Percentiles rank a stretch among this genome's conserved stretches.
Evolutionary conservation across 768 basidiomycete genomes (phyloP).

Genomic region (Gyrodon lividus): DNA sequence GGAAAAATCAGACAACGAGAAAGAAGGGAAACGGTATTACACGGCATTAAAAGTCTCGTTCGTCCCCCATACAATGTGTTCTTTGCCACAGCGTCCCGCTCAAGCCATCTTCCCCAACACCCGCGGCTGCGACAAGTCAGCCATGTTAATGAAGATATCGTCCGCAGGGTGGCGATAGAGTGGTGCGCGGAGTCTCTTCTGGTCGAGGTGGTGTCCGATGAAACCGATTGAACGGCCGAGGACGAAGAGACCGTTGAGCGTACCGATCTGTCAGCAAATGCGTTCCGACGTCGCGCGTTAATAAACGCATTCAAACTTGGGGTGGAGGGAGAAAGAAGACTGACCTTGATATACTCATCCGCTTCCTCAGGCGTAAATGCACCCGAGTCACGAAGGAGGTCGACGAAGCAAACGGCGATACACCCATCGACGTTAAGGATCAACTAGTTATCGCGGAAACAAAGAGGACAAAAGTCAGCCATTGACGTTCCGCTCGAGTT

Average conservation of each 20-base stretch:
- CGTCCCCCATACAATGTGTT: background rate
- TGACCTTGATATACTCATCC: conserved; percentile 89
- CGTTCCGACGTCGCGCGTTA: conserved; percentile 1
- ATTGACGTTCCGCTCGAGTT: too few relatives aligned
- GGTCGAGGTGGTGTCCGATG: conserved; percentile 95
- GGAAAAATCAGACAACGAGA: background rate
- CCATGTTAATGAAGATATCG: conserved; percentile 95
- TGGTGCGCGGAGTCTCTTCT: conserved; percentile 90
- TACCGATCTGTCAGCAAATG: conserved; percentile 74
- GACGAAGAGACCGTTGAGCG: conserved; percentile 95
- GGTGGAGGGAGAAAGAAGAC: background rate
- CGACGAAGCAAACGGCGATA: conserved; percentile 95
- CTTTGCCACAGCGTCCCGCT: background rate
- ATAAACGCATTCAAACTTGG: background rate
- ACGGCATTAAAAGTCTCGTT: background rate
- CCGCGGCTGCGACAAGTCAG: conserved; percentile 78
- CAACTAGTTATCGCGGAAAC: conserved; percentile 42
- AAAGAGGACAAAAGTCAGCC: too few relatives aligned
- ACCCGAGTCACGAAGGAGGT: conserved; percentile 86
- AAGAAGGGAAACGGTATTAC: background rate
- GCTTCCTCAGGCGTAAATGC: conserved; percentile 96
- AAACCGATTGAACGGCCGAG: conserved; percentile 97
- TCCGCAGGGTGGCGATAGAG: conserved; percentile 94
- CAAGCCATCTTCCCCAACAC: conserved; percentile 52
- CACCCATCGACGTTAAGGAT: conserved; percentile 97